Conservation (phyloP, 495 filamentous ascomycete genomes). For the Xylaria acuta region DNA sequence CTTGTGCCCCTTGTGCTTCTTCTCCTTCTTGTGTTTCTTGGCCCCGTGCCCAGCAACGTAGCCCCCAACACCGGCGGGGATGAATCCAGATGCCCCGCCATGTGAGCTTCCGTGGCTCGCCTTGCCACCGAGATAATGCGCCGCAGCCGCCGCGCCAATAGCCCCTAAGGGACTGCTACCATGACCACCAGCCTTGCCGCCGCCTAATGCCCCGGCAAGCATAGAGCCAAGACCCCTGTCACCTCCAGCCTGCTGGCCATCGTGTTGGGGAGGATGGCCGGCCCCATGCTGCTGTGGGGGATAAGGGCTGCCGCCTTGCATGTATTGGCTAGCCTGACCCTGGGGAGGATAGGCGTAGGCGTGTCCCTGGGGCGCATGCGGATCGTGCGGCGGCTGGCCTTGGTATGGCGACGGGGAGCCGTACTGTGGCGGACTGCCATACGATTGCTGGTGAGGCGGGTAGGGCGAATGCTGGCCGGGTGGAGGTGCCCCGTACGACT, state of each 20-base stretch:
- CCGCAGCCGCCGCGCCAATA: slow-evolving; percentile 32
- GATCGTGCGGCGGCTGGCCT: slow-evolving; percentile 34
- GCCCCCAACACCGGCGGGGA: slow-evolving; percentile 26
- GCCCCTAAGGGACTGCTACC: slow-evolving; percentile 28
- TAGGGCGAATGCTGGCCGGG: slow-evolving; percentile 35
- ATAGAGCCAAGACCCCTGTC: slow-evolving; percentile 38
- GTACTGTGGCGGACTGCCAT: slow-evolving; percentile 33
- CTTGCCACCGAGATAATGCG: slow-evolving; percentile 30
- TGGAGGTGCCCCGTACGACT: slow-evolving; percentile 33
- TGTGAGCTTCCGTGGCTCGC: slow-evolving; percentile 23
- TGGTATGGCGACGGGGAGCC: slow-evolving; percentile 32
- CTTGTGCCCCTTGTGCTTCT: slow-evolving; percentile 36
- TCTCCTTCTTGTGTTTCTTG: slow-evolving; percentile 42
- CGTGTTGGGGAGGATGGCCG: slow-evolving; percentile 29
- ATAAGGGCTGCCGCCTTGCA: slow-evolving; percentile 29
- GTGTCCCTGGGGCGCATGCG: slow-evolving; percentile 31
- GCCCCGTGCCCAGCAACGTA: slow-evolving; percentile 30
- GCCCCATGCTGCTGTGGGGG: slow-evolving; percentile 30
- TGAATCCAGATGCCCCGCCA: slow-evolving; percentile 21
- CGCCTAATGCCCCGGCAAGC: slow-evolving; percentile 28
- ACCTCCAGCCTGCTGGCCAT: slow-evolving; percentile 26
- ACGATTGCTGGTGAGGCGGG: slow-evolving; percentile 30
- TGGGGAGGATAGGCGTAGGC: slow-evolving; percentile 34
- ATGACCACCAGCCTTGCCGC: slow-evolving; percentile 28
- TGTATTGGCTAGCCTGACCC: slow-evolving; percentile 35